These are phyloP conservation scores for Mycosphaerella arachidis DNA, from an alignment of 2,329 filamentous ascomycete genomes.

Conservation along the genomic window DNA sequence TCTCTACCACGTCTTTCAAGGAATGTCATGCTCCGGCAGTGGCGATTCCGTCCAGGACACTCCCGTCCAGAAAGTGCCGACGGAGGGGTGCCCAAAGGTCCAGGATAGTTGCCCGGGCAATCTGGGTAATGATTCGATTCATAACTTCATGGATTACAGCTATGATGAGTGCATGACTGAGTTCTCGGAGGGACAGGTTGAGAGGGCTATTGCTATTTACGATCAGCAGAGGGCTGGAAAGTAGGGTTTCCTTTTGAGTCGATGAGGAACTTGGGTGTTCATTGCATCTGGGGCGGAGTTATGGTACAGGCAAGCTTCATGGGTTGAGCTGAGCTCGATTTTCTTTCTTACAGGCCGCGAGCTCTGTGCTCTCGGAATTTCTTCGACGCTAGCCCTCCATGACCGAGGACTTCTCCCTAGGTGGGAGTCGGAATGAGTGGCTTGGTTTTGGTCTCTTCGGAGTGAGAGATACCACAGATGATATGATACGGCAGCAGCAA, in stretches of 20 bases:
- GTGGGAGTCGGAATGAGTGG: not conserved
- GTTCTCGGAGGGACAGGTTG: slow-evolving; percentile 20
- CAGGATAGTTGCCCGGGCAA: slow-evolving; percentile 47
- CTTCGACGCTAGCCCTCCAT: not conserved
- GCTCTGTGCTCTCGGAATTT: not conserved
- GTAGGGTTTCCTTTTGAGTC: not conserved
- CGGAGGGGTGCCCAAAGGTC: slow-evolving; percentile 46
- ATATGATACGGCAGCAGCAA: not conserved
- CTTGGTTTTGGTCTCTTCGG: not conserved
- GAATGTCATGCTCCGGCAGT: slow-evolving; percentile 36
- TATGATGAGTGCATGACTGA: slow-evolving; percentile 22
- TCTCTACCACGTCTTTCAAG: slow-evolving; percentile 43
- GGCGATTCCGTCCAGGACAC: slow-evolving; percentile 45
- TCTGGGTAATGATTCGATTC: slow-evolving; percentile 46
- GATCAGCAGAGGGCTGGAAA: slow-evolving; percentile 19
- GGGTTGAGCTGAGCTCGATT: not conserved
- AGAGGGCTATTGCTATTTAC: slow-evolving; percentile 18
- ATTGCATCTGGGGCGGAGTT: not conserved
- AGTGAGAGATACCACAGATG: not conserved
- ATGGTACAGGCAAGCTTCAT: not conserved
- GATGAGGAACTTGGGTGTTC: not conserved
- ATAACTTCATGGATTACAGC: slow-evolving; percentile 50
- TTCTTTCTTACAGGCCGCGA: not conserved
- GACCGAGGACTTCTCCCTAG: not conserved
- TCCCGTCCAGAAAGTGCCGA: slow-evolving; percentile 36